Base-by-base conservation (phyloP, 345 rosid species). In the Linum trigynum region DNA sequence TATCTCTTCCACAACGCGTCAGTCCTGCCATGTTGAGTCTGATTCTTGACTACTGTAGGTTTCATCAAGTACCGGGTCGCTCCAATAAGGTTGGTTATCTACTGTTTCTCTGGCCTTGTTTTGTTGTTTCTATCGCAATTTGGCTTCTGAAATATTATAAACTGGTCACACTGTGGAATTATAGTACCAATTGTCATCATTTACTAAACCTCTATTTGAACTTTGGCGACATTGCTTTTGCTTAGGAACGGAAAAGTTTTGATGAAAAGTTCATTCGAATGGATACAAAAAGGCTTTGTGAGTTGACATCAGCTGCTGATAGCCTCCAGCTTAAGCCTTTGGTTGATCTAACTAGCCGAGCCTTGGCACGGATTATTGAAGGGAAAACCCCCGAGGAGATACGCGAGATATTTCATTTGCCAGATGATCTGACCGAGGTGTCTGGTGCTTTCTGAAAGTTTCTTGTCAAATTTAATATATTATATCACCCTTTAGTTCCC, bases 341-440 rank as follows among this genome's bases (percentile, higher is more conserved):
- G 83, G 95, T 89, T 77, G 95, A 91, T 84, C 89, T 91, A 43
- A 85, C 95, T 17, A 86, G 96, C 71, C 88, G 96, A 61, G 87
- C 96, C 41, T 91, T 91, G 78, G 91, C 92, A 67, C 79, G 95
- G 69, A 83, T 78, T 67, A 86, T 89, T 59, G 98, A 89, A 78
- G 96, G 98, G 64, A 89, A 84, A 74, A 76, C 83, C 55, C 92
- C 92, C 5, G 98, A 84, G 74, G 96, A 86, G 85, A 91, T 91
- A 74, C 85, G 95, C 36, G 96, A 88, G 72, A 85, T 85, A 63
- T 89, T 91, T 84, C 90, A 91, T 83, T 78, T 89, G 74, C 95
- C 96, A 69, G 96, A 89, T 77, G 98, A 86, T 78, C 95, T 91
- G 23, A 91, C 98, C 32, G 98, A 91, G 92, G 98, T 86, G 67